These are phyloP conservation scores for Ceratocystiopsis sp. DNA, from an alignment of 2,329 filamentous ascomycete species.

Conservation along the genomic window DNA sequence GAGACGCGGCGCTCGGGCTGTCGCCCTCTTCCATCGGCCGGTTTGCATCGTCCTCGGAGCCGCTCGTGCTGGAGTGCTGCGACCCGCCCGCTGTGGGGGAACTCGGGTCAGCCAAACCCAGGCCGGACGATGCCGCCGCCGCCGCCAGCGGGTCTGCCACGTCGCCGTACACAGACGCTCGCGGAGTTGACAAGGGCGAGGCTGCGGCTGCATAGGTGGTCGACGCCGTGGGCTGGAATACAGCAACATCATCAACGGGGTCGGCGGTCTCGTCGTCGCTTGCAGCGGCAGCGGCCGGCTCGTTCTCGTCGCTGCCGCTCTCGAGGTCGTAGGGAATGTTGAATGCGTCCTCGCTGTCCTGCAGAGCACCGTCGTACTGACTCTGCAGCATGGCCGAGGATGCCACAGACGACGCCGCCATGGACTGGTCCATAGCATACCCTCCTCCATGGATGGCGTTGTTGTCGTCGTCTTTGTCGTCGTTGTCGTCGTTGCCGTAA, in stretches of 20 bases:
- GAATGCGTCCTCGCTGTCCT: conserved; percentile 38
- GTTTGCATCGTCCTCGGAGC: no score
- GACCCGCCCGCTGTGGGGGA: conserved; percentile 4
- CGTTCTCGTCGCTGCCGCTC: conserved; percentile 19
- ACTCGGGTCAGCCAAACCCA: background rate
- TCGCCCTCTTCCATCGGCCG: conserved; percentile 11
- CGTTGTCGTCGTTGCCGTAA: conserved; percentile 5
- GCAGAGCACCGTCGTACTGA: conserved; percentile 15
- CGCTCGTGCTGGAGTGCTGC: conserved; percentile 10
- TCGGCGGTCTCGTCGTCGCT: background rate
- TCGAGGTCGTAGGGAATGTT: conserved; percentile 37
- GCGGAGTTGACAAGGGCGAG: conserved; percentile 31
- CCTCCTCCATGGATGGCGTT: no score
- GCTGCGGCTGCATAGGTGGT: conserved; percentile 8
- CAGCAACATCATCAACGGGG: conserved; percentile 12
- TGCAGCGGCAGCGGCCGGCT: conserved; percentile 12
- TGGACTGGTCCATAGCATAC: conserved; percentile 5
- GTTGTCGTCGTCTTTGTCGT: conserved; percentile 3
- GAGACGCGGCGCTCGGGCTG: conserved; percentile 25
- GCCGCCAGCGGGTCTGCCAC: background rate
- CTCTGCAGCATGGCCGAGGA: conserved; percentile 18
- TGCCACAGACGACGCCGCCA: conserved; percentile 18
- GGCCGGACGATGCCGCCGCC: background rate
- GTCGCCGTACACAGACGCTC: conserved; percentile 27
- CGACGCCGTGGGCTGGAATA: background rate